Conservation (phyloP, 208 protist genomes). For the Crithidia fasciculata region DNA sequence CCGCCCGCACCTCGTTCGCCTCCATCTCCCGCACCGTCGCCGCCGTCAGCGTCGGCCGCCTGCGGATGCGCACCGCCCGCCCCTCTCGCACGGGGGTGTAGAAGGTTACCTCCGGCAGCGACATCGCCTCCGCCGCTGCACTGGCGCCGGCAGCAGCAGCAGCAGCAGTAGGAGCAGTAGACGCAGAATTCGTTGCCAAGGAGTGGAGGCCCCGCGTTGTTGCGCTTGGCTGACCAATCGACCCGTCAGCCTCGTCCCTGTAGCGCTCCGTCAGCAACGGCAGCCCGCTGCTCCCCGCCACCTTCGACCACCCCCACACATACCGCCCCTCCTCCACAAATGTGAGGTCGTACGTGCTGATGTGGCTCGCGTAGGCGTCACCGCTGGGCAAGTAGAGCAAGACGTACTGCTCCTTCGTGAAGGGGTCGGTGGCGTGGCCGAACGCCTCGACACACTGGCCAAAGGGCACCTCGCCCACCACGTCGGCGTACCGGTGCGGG, state of each 20-base stretch:
- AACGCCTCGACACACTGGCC: slow-evolving; percentile 56
- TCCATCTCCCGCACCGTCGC: slow-evolving; percentile 56
- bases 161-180: neutral
- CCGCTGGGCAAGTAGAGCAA: slow-evolving; percentile 56
- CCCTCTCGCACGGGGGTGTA: slow-evolving; percentile 56
- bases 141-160: neutral
- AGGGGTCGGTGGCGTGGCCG: slow-evolving; percentile 59
- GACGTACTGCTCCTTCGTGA: slow-evolving; percentile 68
- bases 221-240: neutral
- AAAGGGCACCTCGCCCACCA: slow-evolving; percentile 73
- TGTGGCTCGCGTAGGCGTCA: slow-evolving; percentile 22
- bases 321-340: slow-evolving; percentile 40
- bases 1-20: slow-evolving; percentile 72
- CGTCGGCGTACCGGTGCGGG: slow-evolving; percentile 69
- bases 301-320: slow-evolving; percentile 86
- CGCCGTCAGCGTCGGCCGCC: slow-evolving; percentile 40
- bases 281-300: slow-evolving; percentile 52
- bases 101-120: slow-evolving; percentile 43
- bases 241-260: neutral
- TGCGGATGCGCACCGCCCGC: slow-evolving; percentile 53
- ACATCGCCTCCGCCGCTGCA: slow-evolving; percentile 1
- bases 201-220: neutral
- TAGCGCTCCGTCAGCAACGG: slow-evolving; percentile 47
- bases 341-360: slow-evolving; percentile 44
- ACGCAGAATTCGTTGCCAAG: neutral